Base-by-base conservation (phyloP, 139 green algal species). In the Closterium sp. region DNA sequence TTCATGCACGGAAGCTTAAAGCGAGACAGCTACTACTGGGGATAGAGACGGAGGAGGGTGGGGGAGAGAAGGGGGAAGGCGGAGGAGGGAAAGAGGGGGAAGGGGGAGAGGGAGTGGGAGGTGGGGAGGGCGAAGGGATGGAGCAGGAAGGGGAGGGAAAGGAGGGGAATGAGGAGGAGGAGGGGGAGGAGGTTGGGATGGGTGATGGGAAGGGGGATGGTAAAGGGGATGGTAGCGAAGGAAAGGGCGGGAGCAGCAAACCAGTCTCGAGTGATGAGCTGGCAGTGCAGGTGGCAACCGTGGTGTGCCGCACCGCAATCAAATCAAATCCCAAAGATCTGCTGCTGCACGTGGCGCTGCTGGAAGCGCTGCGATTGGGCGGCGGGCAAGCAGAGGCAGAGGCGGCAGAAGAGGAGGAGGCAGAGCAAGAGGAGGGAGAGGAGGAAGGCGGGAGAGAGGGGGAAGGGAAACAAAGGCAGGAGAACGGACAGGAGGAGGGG, bases 1-100 rank as follows among this genome's bases (percentile, higher is more conserved):
- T 97, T n/a, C 98, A 98, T 92, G 96, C 96, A 2, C 91, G 95
- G 86, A 96, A 97, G 90, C 95, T 99, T 85, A 87, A 94, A 2
- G 92, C 95, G 50, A 94, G 97, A 9, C 94, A 97, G 3, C 27
- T 92, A 0, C 90, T 99, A 17, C 96, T 99, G 85, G 97, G 93
- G 62, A 79, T 79, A 79, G 62, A 79, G 62, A 24, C 17, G 13
- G 24, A 42, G 91, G 42, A 30, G 9, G 87, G 28, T 50, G 38
- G 19, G 24, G 62, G 19, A 5, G 19, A 13, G 62, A 13, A 24
- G 62, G 62, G 19, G 62, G 19, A 24, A 13, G 38, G 38, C 6
- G 38, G 38, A 9, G 62, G 5, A 5, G 62, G 19, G 62, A 24
- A 79, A 24, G 62, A 79, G 19, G 34, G 4, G 9, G 38, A 79